These are phyloP conservation scores for Thalassiosira exigua DNA, from an alignment of 352 stramenopile genomes.

Conservation along the genomic window DNA sequence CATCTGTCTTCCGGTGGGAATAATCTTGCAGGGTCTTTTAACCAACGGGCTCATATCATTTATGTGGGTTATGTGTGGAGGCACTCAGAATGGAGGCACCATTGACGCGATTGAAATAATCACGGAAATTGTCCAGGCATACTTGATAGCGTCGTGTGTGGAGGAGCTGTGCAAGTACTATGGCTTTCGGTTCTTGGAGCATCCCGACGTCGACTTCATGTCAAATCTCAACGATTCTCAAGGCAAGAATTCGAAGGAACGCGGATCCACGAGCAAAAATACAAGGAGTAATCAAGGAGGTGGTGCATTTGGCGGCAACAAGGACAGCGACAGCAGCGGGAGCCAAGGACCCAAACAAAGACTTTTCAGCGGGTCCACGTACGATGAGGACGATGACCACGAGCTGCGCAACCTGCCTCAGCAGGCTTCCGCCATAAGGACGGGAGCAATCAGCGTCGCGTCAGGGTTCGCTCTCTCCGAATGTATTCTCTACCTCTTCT, in stretches of 20 bases:
- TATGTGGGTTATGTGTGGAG: conserved; percentile 56
- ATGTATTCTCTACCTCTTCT: conserved; percentile 84
- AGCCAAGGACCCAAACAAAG: too few species aligned
- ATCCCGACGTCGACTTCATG: conserved; percentile 83
- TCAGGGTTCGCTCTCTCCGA: conserved; percentile 82
- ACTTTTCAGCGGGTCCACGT: too few species aligned
- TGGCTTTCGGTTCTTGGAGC: conserved; percentile 79
- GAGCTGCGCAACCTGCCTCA: conserved; percentile 76
- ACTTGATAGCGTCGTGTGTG: conserved; percentile 73
- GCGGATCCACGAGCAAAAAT: conserved; percentile 45
- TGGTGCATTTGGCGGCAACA: too few species aligned
- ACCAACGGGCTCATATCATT: conserved; percentile 64
- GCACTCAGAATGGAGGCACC: conserved; percentile 62
- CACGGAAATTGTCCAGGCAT: conserved; percentile 78
- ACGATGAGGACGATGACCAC: conserved; percentile 69
- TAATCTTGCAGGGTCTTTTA: conserved; percentile 75
- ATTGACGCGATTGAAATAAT: conserved; percentile 69
- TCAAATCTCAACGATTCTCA: conserved; percentile 72
- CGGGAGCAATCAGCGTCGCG: conserved; percentile 81
- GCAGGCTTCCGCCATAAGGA: conserved; percentile 80
- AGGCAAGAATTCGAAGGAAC: conserved; percentile 58
- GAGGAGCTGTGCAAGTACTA: conserved; percentile 86
- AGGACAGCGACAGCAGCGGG: conserved; percentile 28
- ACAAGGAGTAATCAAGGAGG: too few species aligned
- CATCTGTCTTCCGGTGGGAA: conserved; percentile 71